Evolutionary conservation across 2,329 filamentous ascomycete species (phyloP).

Genomic region (Karstenula rhodostoma): DNA sequence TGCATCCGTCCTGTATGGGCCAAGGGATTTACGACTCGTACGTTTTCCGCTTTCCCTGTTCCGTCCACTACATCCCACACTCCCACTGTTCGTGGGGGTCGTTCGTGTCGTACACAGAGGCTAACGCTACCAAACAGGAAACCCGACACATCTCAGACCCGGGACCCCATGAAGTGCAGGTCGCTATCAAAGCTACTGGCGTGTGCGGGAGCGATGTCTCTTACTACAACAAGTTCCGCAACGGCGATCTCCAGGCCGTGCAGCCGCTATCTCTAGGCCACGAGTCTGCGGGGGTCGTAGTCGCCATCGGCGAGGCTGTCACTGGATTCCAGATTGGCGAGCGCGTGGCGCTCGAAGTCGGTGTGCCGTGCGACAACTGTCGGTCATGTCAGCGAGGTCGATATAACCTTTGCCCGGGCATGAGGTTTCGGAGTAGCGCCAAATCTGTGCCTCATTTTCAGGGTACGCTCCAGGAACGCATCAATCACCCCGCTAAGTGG

Average conservation of each 20-base stretch:
- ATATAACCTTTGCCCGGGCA: slow-evolving; percentile 53
- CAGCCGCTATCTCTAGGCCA: slow-evolving; percentile 67
- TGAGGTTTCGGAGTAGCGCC: slow-evolving; percentile 54
- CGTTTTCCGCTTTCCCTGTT: slow-evolving; percentile 45
- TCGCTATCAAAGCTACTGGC: slow-evolving; percentile 70
- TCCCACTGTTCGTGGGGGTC: slow-evolving; percentile 44
- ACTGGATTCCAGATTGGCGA: slow-evolving; percentile 51
- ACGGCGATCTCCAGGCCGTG: slow-evolving; percentile 73
- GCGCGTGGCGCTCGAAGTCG: slow-evolving; percentile 52
- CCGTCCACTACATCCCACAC: slow-evolving; percentile 43
- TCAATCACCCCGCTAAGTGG: slow-evolving; percentile 56
- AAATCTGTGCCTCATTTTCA: slow-evolving; percentile 55
- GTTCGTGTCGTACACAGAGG: slow-evolving; percentile 27
- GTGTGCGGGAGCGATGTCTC: slow-evolving; percentile 76
- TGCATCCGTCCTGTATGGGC: slow-evolving; percentile 53
- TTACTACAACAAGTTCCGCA: slow-evolving; percentile 77
- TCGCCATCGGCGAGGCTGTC: slow-evolving; percentile 49
- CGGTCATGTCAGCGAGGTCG: slow-evolving; percentile 52
- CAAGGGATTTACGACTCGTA: slow-evolving; percentile 54
- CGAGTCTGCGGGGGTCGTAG: slow-evolving; percentile 51
- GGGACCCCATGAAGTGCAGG: slow-evolving; percentile 66
- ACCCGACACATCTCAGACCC: slow-evolving; percentile 64
- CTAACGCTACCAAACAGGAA: slow-evolving; percentile 57
- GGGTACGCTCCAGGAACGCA: slow-evolving; percentile 54
- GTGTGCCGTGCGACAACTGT: slow-evolving; percentile 53